Percentiles rank a stretch among this genome's conserved stretches.
Conservation (phyloP, 202 grass and related monocot genomes). For the Schoenoplectus tabernaemontani region DNA sequence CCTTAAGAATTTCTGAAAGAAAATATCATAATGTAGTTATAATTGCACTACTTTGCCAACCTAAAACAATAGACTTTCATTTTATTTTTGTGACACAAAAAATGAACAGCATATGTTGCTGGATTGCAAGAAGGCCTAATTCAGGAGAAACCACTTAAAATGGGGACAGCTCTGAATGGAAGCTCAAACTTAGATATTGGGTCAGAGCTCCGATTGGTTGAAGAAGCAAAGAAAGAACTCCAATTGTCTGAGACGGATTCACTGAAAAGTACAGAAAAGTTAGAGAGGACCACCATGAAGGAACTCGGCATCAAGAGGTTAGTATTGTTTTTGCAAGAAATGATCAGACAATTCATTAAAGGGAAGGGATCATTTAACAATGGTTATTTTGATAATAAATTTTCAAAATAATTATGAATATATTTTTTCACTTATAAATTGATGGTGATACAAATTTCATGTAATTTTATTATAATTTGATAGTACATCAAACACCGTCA, state of each 20-base stretch:
- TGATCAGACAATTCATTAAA: no score
- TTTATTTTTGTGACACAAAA: background rate
- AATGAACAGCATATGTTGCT: slow-evolving; percentile 43
- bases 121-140: slow-evolving; percentile 47
- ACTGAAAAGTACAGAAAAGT: slow-evolving; percentile 6
- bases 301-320: slow-evolving; percentile 61
- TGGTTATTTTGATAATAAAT: no score
- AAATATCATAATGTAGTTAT: no score
- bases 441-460: no score
- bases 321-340: background rate
- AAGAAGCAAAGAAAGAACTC: slow-evolving; percentile 36
- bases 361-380: no score
- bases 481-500: no score
- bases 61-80: background rate
- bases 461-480: no score
- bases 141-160: slow-evolving; percentile 43
- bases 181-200: slow-evolving; percentile 52
- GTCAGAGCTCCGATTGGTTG: slow-evolving; percentile 44
- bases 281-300: slow-evolving; percentile 44
- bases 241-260: background rate
- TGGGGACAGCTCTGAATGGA: slow-evolving; percentile 36
- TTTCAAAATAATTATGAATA: no score
- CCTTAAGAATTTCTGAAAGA: background rate
- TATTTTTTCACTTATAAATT: no score
- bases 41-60: background rate